A percentile compares a stretch with the other conserved stretches of the same genome.
Evolutionary conservation across 495 filamentous ascomycete species (phyloP).

Genomic region (Neurospora sp.): DNA sequence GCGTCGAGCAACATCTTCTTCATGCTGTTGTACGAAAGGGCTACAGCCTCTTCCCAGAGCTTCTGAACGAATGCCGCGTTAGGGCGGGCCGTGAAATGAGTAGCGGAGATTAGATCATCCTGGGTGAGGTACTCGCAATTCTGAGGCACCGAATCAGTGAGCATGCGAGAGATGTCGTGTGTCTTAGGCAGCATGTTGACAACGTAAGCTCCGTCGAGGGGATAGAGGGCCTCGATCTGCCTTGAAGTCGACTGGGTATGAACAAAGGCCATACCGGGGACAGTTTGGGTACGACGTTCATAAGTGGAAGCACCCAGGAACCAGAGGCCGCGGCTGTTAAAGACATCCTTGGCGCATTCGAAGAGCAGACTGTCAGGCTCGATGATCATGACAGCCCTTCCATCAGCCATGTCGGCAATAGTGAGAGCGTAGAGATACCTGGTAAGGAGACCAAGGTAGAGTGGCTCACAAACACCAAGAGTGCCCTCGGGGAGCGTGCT

Average conservation of each 20-base stretch:
- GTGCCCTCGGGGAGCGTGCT: not conserved
- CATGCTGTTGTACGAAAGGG: slow-evolving; percentile 7
- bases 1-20: not conserved
- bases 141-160: slow-evolving; percentile 13
- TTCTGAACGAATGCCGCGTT: not conserved
- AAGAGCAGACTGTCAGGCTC: slow-evolving; percentile 25
- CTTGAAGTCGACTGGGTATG: slow-evolving; percentile 16
- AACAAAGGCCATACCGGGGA: slow-evolving; percentile 5
- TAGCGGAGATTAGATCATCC: not conserved
- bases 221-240: slow-evolving; percentile 21
- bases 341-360: slow-evolving; percentile 17
- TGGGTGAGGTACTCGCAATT: slow-evolving; percentile 15
- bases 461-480: not conserved
- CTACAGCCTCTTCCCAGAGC: slow-evolving; percentile 17
- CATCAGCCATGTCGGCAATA: slow-evolving; percentile 2
- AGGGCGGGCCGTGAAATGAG: not conserved
- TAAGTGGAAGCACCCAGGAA: slow-evolving; percentile 11
- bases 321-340: not conserved
- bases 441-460: slow-evolving; percentile 10
- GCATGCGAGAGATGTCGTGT: slow-evolving; percentile 14
- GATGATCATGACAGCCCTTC: slow-evolving; percentile 18
- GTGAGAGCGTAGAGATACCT: slow-evolving; percentile 18
- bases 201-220: slow-evolving; percentile 9
- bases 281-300: not conserved
- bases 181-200: slow-evolving; percentile 21